Percentiles rank a stretch among this genome's conserved stretches.
Conservation (phyloP, 148 eudicot genomes). For the Rhododendron molle region DNA sequence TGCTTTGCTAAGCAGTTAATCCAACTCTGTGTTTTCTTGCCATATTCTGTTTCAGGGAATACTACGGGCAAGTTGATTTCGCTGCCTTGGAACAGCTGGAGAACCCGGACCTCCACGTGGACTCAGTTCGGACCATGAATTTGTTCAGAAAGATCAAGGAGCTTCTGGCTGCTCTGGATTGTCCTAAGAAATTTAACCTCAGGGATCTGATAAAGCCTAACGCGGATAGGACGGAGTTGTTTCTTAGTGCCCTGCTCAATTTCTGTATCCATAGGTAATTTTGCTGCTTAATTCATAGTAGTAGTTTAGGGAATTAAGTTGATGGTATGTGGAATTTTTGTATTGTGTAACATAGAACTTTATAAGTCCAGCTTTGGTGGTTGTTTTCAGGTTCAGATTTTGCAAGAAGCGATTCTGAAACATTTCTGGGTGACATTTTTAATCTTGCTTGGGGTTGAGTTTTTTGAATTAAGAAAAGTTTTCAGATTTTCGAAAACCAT, state of each 20-base stretch:
- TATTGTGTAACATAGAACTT: not conserved
- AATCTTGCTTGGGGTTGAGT: not conserved
- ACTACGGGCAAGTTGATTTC: slow-evolving; percentile 60
- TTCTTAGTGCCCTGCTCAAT: slow-evolving; percentile 64
- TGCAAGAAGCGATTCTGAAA: not conserved
- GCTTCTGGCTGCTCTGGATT: slow-evolving; percentile 43
- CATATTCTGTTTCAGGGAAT: slow-evolving; percentile 46
- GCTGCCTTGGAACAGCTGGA: slow-evolving; percentile 62
- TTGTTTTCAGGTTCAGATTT: not conserved
- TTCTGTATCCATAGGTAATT: slow-evolving; percentile 65
- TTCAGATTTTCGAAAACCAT: not conserved
- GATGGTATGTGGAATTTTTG: not conserved
- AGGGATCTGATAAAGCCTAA: slow-evolving; percentile 73
- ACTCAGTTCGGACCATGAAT: slow-evolving; percentile 47
- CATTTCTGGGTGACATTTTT: not conserved
- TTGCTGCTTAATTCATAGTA: not conserved
- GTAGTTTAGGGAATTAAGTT: not conserved
- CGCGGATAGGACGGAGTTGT: slow-evolving; percentile 46
- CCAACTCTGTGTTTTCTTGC: not conserved
- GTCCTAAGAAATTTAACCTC: slow-evolving; percentile 45
- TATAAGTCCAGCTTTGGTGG: not conserved
- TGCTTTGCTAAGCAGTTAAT: not conserved
- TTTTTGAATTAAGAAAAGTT: not conserved
- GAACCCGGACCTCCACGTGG: slow-evolving; percentile 70
- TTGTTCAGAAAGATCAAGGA: slow-evolving; percentile 46